These are phyloP conservation scores for Aureobasidium mangrovei DNA, from an alignment of 2,329 filamentous ascomycete species.

Conservation along the genomic window DNA sequence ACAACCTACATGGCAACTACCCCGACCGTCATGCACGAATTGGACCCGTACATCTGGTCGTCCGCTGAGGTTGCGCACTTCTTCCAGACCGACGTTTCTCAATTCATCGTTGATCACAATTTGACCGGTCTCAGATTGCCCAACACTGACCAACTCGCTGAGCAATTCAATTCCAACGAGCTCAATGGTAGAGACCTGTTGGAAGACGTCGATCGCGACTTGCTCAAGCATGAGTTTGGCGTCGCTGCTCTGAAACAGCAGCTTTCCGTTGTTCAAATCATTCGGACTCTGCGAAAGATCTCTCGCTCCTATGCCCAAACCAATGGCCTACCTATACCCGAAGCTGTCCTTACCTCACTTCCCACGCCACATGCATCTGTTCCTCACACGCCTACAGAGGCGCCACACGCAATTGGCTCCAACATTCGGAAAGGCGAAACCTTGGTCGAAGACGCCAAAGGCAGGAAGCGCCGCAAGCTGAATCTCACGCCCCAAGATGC, in stretches of 20 bases:
- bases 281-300: conserved; percentile 44
- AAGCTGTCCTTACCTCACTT: neutral
- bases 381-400: neutral
- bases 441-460: conserved; percentile 22
- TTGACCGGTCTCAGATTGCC: conserved; percentile 35
- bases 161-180: conserved; percentile 50
- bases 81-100: too few relatives aligned
- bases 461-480: conserved; percentile 29
- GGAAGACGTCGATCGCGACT: conserved; percentile 42
- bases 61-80: too few relatives aligned
- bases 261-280: conserved; percentile 48
- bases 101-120: conserved; percentile 22
- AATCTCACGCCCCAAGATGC: conserved; percentile 15
- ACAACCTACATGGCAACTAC: too few relatives aligned
- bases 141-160: conserved; percentile 45
- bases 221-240: conserved; percentile 47
- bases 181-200: conserved; percentile 59
- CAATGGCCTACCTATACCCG: neutral
- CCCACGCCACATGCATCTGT: neutral
- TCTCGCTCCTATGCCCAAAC: neutral
- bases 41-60: neutral
- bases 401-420: neutral
- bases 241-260: conserved; percentile 52
- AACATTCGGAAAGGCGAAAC: conserved; percentile 16
- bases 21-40: too few relatives aligned